phyloP scores from a whole-genome alignment of 1,284 basidiomycete genomes.

The Austropuccinia psidii region DNA sequence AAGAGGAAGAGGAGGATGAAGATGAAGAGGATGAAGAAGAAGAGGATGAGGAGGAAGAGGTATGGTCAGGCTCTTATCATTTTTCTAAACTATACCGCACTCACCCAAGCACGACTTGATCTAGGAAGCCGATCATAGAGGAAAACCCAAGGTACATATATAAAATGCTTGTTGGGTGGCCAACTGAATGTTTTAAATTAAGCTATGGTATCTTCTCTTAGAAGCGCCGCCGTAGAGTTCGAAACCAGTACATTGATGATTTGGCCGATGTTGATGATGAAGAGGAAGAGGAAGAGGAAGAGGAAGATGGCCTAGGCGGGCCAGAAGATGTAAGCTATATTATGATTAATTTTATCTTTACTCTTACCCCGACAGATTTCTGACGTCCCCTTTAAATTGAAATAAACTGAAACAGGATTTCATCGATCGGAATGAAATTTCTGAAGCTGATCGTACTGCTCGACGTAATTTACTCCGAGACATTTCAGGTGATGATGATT shows the following conservation, averaged over 20 bases:
- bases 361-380: background rate
- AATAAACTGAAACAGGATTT: constrained; percentile 27
- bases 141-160: constrained; percentile 26
- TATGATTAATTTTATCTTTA: background rate
- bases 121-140: constrained; percentile 29
- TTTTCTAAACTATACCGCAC: constrained; percentile 37
- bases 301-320: constrained; percentile 37
- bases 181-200: background rate
- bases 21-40: constrained; percentile 58
- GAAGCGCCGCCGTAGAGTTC: constrained; percentile 39
- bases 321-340: constrained; percentile 29
- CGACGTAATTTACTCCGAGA: constrained; percentile 30
- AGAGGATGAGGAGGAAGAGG: constrained; percentile 48
- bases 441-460: constrained; percentile 20
- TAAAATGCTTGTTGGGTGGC: background rate
- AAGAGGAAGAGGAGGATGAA: constrained; percentile 50
- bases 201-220: constrained; percentile 12
- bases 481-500: background rate
- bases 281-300: constrained; percentile 40
- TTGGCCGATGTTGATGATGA: constrained; percentile 39
- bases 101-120: constrained; percentile 8
- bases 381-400: background rate
- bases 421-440: constrained; percentile 31
- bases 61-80: constrained; percentile 6
- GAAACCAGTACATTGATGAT: constrained; percentile 40